These are phyloP conservation scores for Cyclotella baltica DNA, from an alignment of 108 stramenopile genomes.

Conservation along the genomic window DNA sequence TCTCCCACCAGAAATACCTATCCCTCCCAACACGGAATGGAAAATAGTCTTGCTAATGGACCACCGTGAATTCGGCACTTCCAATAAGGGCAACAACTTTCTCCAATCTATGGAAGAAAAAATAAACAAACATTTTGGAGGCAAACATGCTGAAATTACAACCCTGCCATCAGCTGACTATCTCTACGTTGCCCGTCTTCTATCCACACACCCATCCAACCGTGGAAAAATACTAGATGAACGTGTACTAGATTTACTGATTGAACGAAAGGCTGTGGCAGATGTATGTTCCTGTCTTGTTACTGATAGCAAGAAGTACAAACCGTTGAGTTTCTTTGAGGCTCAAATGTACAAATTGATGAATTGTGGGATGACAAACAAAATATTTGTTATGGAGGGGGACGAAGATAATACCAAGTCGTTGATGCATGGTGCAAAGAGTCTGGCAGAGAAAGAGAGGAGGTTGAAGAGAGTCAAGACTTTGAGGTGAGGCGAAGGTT, in stretches of 20 bases:
- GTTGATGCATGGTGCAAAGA: slow-evolving; percentile 23
- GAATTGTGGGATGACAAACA: slow-evolving; percentile 34
- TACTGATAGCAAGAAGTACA: slow-evolving; percentile 32
- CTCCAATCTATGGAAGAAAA: slow-evolving; percentile 11
- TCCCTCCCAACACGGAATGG: slow-evolving; percentile 14
- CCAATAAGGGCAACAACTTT: slow-evolving; percentile 44
- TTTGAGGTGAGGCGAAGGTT: slow-evolving; percentile 34
- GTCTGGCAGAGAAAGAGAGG: slow-evolving; percentile 29
- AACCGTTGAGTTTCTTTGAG: slow-evolving; percentile 47
- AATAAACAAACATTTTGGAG: slow-evolving; percentile 34
- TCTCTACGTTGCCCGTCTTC: slow-evolving; percentile 45
- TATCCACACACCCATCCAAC: slow-evolving; percentile 12
- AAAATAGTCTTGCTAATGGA: slow-evolving; percentile 31
- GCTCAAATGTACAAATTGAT: slow-evolving; percentile 55
- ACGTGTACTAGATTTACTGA: slow-evolving; percentile 47
- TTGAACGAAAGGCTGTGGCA: slow-evolving; percentile 50
- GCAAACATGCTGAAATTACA: slow-evolving; percentile 16
- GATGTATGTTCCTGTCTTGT: slow-evolving; percentile 37
- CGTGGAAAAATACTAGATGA: slow-evolving; percentile 39
- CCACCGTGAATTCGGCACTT: slow-evolving; percentile 32
- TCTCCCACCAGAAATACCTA: slow-evolving; percentile 14
- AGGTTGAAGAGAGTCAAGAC: slow-evolving; percentile 48
- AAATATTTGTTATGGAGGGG: slow-evolving; percentile 44
- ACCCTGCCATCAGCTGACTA: slow-evolving; percentile 46
- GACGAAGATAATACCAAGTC: slow-evolving; percentile 25